These are phyloP conservation scores for Rhizopogon parksii DNA, from an alignment of 1,284 basidiomycete species.

Conservation along the genomic window DNA sequence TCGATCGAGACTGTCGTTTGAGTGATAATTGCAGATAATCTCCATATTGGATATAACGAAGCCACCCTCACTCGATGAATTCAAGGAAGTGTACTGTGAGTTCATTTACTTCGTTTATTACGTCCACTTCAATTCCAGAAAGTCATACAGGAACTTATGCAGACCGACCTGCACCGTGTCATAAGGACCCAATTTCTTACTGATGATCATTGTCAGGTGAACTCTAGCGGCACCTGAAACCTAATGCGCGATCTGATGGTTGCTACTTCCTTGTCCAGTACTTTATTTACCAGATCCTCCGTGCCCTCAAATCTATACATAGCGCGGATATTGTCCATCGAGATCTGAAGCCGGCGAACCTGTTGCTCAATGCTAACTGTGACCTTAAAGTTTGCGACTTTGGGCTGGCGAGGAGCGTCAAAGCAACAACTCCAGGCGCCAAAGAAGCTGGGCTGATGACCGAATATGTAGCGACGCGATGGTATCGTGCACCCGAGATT, in stretches of 20 bases:
- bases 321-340: slow-evolving; percentile 76
- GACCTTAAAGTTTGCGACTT: slow-evolving; percentile 86
- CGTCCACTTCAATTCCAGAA: slow-evolving; percentile 5
- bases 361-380: slow-evolving; percentile 79
- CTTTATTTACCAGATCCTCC: slow-evolving; percentile 70
- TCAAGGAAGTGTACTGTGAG: slow-evolving; percentile 80
- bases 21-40: slow-evolving; percentile 51
- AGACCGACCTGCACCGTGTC: slow-evolving; percentile 86
- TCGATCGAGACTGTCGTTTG: neutral
- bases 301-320: slow-evolving; percentile 81
- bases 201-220: slow-evolving; percentile 83
- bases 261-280: slow-evolving; percentile 36
- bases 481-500: slow-evolving; percentile 84
- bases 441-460: slow-evolving; percentile 76
- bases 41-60: slow-evolving; percentile 84
- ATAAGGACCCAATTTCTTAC: slow-evolving; percentile 84
- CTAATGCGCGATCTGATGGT: slow-evolving; percentile 4
- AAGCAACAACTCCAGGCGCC: slow-evolving; percentile 51
- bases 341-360: slow-evolving; percentile 78
- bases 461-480: slow-evolving; percentile 78
- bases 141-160: slow-evolving; percentile 89
- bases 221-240: slow-evolving; percentile 5
- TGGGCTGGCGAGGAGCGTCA: slow-evolving; percentile 69
- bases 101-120: slow-evolving; percentile 5
- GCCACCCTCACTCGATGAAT: slow-evolving; percentile 66